Percentiles rank a stretch among this genome's conserved stretches.
Conservation (phyloP, 2,329 filamentous ascomycete genomes). For the Penicillium sp. region DNA sequence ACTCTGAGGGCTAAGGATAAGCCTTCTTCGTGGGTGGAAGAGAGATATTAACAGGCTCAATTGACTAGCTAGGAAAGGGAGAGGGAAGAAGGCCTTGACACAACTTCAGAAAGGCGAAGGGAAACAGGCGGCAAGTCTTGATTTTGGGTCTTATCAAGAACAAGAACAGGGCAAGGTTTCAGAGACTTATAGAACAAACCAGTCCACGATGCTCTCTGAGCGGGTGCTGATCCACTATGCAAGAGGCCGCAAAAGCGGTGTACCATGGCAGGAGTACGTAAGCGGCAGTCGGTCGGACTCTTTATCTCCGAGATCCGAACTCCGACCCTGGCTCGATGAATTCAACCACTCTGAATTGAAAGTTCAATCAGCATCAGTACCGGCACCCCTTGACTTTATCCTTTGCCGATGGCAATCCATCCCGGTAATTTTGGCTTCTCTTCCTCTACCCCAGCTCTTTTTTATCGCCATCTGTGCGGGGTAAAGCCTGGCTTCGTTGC, state of each 20-base stretch:
- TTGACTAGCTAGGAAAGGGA: too few species aligned
- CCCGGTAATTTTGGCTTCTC: neutral
- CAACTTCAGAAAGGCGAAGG: too few species aligned
- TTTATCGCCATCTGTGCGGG: neutral
- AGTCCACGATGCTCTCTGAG: neutral
- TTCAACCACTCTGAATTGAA: neutral
- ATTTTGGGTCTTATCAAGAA: too few species aligned
- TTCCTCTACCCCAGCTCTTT: neutral
- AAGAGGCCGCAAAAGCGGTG: neutral
- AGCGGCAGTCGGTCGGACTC: neutral
- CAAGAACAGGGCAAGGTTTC: too few species aligned
- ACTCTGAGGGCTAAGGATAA: too few species aligned
- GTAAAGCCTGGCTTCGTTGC: neutral
- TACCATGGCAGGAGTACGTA: neutral
- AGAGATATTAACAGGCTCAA: too few species aligned
- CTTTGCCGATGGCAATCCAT: slow-evolving; percentile 2
- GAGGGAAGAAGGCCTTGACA: too few species aligned
- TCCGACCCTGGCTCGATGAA: neutral
- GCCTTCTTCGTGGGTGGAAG: too few species aligned
- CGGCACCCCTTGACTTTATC: neutral
- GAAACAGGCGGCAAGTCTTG: too few species aligned
- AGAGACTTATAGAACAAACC: neutral
- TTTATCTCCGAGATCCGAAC: slow-evolving; percentile 1
- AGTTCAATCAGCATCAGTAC: neutral
- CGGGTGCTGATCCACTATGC: neutral